Evolutionary conservation across 169 alveolate genomes (phyloP).

Genomic region (Cryptosporidium baileyi): DNA sequence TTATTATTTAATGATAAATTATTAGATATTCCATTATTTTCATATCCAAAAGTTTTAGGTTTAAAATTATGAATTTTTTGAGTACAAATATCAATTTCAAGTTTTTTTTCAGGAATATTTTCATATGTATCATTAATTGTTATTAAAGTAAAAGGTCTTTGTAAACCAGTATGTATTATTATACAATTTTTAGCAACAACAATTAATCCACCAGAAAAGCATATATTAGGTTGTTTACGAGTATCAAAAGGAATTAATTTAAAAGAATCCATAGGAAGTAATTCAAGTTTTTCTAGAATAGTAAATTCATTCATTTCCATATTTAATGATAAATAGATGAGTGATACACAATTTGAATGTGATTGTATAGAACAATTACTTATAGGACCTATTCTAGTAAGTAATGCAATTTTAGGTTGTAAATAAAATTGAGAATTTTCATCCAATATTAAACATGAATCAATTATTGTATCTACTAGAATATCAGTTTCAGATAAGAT

Average conservation of each 20-base stretch:
- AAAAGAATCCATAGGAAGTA: constrained; percentile 46
- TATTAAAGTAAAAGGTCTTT: constrained; percentile 26
- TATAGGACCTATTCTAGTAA: constrained; percentile 47
- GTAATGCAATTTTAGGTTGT: constrained; percentile 39
- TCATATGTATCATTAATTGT: constrained; percentile 28
- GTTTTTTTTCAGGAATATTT: constrained; percentile 27
- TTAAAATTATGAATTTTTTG: constrained; percentile 21
- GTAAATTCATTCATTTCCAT: constrained; percentile 36
- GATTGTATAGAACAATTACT: constrained; percentile 65
- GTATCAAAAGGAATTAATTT: constrained; percentile 31
- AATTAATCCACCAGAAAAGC: constrained; percentile 46
- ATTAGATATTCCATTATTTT: not conserved
- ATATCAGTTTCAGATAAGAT: constrained; percentile 19
- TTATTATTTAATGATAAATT: not conserved
- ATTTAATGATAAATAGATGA: constrained; percentile 22
- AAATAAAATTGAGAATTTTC: not conserved
- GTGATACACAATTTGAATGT: constrained; percentile 33
- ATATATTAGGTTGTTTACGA: not conserved
- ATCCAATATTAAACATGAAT: constrained; percentile 34
- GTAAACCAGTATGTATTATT: constrained; percentile 15
- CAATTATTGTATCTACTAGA: constrained; percentile 36
- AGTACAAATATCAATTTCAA: constrained; percentile 54
- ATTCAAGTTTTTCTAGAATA: constrained; percentile 36
- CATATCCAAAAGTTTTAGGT: constrained; percentile 26
- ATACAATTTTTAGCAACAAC: constrained; percentile 7